These are phyloP conservation scores for Thelephora ganbajun DNA, from an alignment of 768 basidiomycete species.

Conservation along the genomic window DNA sequence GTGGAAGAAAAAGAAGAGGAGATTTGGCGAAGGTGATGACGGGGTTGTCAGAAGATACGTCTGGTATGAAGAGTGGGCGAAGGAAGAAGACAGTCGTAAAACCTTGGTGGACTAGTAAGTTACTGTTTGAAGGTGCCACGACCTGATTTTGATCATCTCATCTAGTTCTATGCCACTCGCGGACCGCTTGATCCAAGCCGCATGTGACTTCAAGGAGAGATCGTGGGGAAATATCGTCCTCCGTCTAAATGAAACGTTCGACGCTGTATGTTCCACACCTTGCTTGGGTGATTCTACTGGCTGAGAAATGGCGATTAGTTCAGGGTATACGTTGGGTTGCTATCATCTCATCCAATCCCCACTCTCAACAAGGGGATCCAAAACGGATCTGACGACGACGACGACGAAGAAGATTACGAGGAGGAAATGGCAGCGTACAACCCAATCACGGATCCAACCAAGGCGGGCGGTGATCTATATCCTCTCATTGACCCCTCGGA, in stretches of 20 bases:
- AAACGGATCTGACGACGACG: slow-evolving; percentile 16
- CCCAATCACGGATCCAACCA: slow-evolving; percentile 7
- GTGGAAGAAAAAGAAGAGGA: slow-evolving; percentile 34
- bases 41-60: slow-evolving; percentile 17
- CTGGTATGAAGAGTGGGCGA: slow-evolving; percentile 69
- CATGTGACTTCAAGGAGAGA: slow-evolving; percentile 36
- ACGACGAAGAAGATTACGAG: slow-evolving; percentile 18
- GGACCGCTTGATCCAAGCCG: slow-evolving; percentile 48
- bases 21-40: slow-evolving; percentile 11
- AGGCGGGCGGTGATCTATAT: not conserved
- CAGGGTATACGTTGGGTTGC: slow-evolving; percentile 40
- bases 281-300: not conserved
- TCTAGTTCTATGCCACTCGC: slow-evolving; percentile 27
- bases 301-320: slow-evolving; percentile 26
- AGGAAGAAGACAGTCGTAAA: slow-evolving; percentile 36
- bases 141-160: not conserved
- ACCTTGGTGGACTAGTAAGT: slow-evolving; percentile 10
- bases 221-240: slow-evolving; percentile 24
- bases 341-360: slow-evolving; percentile 8
- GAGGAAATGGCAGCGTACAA: slow-evolving; percentile 9
- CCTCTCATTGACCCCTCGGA: not conserved
- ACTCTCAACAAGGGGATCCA: slow-evolving; percentile 8
- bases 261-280: slow-evolving; percentile 31
- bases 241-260: slow-evolving; percentile 37
- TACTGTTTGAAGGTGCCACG: not conserved